Conservation (phyloP, 2,329 filamentous ascomycete species). For the Triangularia setosa region DNA sequence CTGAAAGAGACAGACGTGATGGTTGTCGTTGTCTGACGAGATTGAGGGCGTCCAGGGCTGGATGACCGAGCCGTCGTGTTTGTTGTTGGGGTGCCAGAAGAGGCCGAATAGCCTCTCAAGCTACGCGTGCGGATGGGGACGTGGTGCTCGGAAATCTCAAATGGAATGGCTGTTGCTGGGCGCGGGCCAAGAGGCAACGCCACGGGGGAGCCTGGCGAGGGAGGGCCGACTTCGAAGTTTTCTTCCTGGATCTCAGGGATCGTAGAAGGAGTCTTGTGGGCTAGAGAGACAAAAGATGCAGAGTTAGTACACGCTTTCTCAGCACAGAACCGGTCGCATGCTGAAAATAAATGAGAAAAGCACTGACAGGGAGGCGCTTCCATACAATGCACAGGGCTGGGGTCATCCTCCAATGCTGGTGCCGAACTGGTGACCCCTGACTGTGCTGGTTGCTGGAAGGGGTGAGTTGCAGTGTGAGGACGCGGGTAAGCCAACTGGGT, state of each 20-base stretch:
- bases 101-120: slow-evolving; percentile 38
- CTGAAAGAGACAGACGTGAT: slow-evolving; percentile 31
- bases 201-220: no score
- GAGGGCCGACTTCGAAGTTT: no score
- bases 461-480: not conserved
- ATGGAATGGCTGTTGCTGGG: not conserved
- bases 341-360: slow-evolving; percentile 9
- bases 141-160: slow-evolving; percentile 1
- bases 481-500: slow-evolving; percentile 19
- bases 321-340: no score
- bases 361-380: slow-evolving; percentile 28
- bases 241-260: not conserved
- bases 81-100: slow-evolving; percentile 38
- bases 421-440: not conserved
- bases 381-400: slow-evolving; percentile 6
- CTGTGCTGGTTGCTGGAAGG: not conserved
- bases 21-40: slow-evolving; percentile 44
- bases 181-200: not conserved
- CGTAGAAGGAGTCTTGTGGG: slow-evolving; percentile 6
- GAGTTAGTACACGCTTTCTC: no score
- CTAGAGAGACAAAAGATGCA: slow-evolving; percentile 21
- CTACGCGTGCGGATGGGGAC: slow-evolving; percentile 35
- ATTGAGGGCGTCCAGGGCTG: slow-evolving; percentile 37
- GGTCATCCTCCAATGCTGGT: not conserved
- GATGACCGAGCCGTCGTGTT: slow-evolving; percentile 36